Evolutionary conservation across 306 rosid genomes (phyloP).

Genomic region (Vigna trinervia): DNA sequence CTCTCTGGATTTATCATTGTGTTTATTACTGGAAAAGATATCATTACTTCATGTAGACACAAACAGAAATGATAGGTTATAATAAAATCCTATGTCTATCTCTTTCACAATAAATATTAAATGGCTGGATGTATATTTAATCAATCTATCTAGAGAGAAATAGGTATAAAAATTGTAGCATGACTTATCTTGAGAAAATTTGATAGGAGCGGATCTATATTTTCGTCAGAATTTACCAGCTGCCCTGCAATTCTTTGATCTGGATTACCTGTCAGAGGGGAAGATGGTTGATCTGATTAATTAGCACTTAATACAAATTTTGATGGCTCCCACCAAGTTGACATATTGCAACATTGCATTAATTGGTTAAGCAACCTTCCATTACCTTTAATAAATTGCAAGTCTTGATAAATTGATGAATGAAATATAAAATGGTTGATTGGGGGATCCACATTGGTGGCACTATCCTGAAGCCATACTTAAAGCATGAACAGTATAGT

Average conservation of each 20-base stretch:
- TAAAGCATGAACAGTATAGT: slow-evolving; percentile 43
- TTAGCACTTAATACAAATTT: slow-evolving; percentile 45
- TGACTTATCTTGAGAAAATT: neutral
- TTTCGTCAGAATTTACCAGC: slow-evolving; percentile 37
- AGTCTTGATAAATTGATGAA: slow-evolving; percentile 40
- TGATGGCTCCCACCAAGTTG: slow-evolving; percentile 56
- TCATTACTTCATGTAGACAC: neutral
- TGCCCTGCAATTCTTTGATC: slow-evolving; percentile 42
- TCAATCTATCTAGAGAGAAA: neutral
- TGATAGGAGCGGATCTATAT: neutral
- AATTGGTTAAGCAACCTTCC: slow-evolving; percentile 25
- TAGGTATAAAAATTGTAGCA: neutral
- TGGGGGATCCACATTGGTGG: slow-evolving; percentile 57
- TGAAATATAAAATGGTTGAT: slow-evolving; percentile 43
- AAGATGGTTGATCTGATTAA: slow-evolving; percentile 41
- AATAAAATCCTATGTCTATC: neutral
- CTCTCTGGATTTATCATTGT: slow-evolving; percentile 41
- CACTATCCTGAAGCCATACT: slow-evolving; percentile 41
- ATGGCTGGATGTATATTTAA: neutral
- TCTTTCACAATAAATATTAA: neutral
- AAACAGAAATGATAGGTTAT: neutral
- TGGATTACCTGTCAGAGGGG: slow-evolving; percentile 37
- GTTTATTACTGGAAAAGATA: slow-evolving; percentile 28
- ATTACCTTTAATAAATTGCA: slow-evolving; percentile 18
- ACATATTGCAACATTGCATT: slow-evolving; percentile 46